Evolutionary conservation across 2,329 filamentous ascomycete genomes (phyloP).

Genomic region (Pestalotiopsis sp.): DNA sequence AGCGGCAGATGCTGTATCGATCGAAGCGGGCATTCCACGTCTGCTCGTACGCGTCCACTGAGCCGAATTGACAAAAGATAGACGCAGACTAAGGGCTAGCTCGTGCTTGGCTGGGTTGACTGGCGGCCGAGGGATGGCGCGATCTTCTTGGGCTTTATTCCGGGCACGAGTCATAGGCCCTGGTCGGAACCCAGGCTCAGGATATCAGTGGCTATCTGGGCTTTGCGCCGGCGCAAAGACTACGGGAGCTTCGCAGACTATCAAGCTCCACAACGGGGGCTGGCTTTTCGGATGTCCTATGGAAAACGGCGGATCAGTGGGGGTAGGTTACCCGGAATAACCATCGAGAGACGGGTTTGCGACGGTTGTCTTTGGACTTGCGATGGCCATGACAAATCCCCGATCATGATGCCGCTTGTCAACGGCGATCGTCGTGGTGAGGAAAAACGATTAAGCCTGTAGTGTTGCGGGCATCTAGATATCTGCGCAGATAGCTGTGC

Average conservation of each 20-base stretch:
- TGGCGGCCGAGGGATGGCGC: neutral
- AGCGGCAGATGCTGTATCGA: neutral
- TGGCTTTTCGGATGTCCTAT: neutral
- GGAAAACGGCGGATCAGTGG: neutral
- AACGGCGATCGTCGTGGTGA: neutral
- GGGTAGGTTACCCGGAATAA: neutral
- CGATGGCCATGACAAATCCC: neutral
- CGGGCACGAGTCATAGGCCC: neutral
- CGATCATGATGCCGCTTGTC: neutral
- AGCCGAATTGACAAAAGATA: neutral
- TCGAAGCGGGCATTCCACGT: neutral
- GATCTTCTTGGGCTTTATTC: neutral
- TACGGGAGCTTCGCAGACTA: neutral
- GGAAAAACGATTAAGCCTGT: neutral
- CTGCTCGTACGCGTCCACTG: neutral
- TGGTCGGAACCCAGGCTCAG: neutral
- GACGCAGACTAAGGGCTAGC: neutral
- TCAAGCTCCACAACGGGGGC: neutral
- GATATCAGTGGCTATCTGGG: neutral
- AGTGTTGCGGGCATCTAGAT: neutral
- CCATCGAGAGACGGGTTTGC: neutral
- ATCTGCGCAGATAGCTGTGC: too few relatives aligned
- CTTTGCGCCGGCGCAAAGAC: neutral
- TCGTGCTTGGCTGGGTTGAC: neutral
- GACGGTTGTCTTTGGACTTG: neutral